Evolutionary conservation across 73 alveolate species (phyloP), one percentile per base, ranked within the genome.

Genomic region (Paramecium sonneborni): DNA sequence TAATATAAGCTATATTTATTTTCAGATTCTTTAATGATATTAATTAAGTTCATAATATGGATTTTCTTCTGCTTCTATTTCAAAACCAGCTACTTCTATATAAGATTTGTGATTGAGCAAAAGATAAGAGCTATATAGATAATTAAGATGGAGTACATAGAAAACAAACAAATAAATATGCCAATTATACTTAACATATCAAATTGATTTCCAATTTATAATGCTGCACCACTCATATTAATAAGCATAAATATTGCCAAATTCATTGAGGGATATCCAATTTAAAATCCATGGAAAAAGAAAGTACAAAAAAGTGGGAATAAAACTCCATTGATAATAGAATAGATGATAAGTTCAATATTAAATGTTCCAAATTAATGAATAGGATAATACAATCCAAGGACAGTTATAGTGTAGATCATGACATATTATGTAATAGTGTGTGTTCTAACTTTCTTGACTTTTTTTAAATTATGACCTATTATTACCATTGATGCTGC

Each of bases 11-110:
- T 52, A 52, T 52, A 46, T 5, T 5, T 67, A 21, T n/a, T 28
- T 62, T 62, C 37, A n/a, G 12, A 24, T 57, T 57, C 18, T 24
- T 2, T 57, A 4, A 24, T 57, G 38, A 57, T 24, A 57, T 21
- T n/a, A 24, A 21, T n/a, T 26, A 21, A 67, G 46, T 67, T 67
- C 84, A 67, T 30, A 67, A 67, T 67, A 67, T 67, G 84, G 84
- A 24, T 67, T 67, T 30, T 67, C 84, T 67, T 67, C 84, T 67
- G 84, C 48, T 10, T 67, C 84, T 67, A 67, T 32, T 30, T 67
- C 44, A n/a, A 67, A 30, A 14, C 84, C 84, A 1, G 48, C 84
- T 0, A 67, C 84, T 67, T 67, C 84, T 7, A 67, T 67, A 67
- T 67, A 67, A 12, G 84, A 30, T 24, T 67, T 67, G 32, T 67